Base-by-base conservation (phyloP, 2,329 filamentous ascomycete genomes). In the Xylaria sp. region DNA sequence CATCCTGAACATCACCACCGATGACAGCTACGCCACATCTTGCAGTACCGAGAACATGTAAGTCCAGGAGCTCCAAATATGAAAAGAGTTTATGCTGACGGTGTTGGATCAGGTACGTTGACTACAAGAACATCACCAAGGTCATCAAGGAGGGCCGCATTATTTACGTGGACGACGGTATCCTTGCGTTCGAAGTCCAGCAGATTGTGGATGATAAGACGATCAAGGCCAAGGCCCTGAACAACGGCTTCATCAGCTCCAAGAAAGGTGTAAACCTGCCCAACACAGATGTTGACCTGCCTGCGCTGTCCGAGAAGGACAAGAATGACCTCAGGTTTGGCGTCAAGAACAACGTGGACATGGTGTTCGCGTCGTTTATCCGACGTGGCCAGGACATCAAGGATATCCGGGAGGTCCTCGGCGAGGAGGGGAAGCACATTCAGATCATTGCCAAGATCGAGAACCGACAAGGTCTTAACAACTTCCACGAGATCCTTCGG, bases 401-500 rank as follows among this genome's bases (percentile, higher is more conserved):
- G 66, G 86, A 92, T 69, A 99, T 99, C 75, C 93, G 94, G 65
- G 84, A 89, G 63, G 89, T 97, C 59, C 87, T 99, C 48, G 94
- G 94, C 60, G 84, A 91, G 71, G 89, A 95, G 41, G 94, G 94
- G 76, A 91, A 90, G 79, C 88, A 96, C 75, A 97, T 99, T 70
- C 93, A 99, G 82, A 96, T 99, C 79, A 97, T 99, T 74, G 90
- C 94, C 84, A 99, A 99, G 89, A 96, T 99, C 66, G 94, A 99
- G 86, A 99, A 99, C 83, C 91, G 96, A 76, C 94, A 99, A 79
- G 94, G 94, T 78, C 90, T 99, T 63, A 97, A 99, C 88, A 99
- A 99, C 85, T 99, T 99, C 76, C 87, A 90, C 68, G 93, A 97
- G 80, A 99, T 99, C 70, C 87, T 99, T 57, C 84, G 86, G 72